A percentile compares a stretch with the other conserved stretches of the same genome.
phyloP scores from a whole-genome alignment of 768 basidiomycete genomes.

The Leucosporidium scottii region DNA sequence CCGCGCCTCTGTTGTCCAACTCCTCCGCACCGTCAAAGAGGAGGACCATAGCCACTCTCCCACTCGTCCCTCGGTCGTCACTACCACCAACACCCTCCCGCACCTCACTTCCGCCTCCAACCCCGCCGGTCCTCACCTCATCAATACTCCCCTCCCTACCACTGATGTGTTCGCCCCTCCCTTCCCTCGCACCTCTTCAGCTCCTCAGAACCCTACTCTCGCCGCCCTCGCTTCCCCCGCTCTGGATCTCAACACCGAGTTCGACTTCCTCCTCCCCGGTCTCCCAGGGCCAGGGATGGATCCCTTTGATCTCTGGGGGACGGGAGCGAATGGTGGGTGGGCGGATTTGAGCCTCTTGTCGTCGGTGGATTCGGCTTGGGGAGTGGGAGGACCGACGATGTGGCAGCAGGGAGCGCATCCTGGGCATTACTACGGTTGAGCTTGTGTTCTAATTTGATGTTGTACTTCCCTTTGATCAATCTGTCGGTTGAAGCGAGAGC shows the following conservation, averaged over 20 bases:
- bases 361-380: not conserved
- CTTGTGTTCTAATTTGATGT: too few relatives aligned
- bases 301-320: not conserved
- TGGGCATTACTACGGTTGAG: too few relatives aligned
- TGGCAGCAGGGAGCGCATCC: not conserved
- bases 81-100: too few relatives aligned
- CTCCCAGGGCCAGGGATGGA: not conserved
- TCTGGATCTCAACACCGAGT: not conserved
- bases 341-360: not conserved
- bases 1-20: conserved; percentile 23
- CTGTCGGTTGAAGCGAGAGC: too few relatives aligned
- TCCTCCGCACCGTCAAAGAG: conserved; percentile 26
- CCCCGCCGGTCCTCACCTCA: too few relatives aligned
- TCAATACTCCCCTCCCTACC: not conserved
- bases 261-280: not conserved
- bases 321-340: not conserved
- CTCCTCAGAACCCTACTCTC: too few relatives aligned
- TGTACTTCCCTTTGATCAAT: too few relatives aligned
- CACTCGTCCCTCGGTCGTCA: not conserved
- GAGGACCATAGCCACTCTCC: conserved; percentile 7
- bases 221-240: too few relatives aligned
- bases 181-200: not conserved
- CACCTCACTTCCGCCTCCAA: too few relatives aligned
- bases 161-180: not conserved
- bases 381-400: not conserved